These are phyloP conservation scores for Tricholoma furcatifolium DNA, from an alignment of 768 basidiomycete genomes.

Conservation along the genomic window DNA sequence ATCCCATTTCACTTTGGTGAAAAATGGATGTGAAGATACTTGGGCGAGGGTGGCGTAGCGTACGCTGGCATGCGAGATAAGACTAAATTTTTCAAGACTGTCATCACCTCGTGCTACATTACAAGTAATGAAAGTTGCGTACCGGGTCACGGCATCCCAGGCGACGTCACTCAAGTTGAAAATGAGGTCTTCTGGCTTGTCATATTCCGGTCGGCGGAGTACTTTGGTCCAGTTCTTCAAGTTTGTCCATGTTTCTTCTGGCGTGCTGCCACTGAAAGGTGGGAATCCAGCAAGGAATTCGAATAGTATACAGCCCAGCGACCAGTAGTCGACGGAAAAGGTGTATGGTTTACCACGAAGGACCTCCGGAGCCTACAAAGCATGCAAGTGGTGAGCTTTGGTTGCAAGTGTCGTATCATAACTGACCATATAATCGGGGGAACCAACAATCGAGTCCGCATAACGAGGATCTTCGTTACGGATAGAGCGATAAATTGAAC, in stretches of 20 bases:
- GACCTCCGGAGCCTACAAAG: conserved; percentile 72
- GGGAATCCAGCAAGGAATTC: conserved; percentile 97
- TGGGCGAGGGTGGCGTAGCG: conserved; percentile 76
- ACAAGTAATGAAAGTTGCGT: conserved; percentile 13
- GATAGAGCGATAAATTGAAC: conserved; percentile 92
- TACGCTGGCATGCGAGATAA: conserved; percentile 84
- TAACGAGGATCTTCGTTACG: conserved; percentile 89
- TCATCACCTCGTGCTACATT: neutral
- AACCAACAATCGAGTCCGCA: conserved; percentile 97
- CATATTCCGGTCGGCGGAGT: conserved; percentile 90
- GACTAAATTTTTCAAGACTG: conserved; percentile 34
- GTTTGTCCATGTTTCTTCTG: conserved; percentile 99
- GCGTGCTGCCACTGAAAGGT: conserved; percentile 92
- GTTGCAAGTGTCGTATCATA: neutral
- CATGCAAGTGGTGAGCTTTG: neutral
- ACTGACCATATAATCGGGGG: conserved; percentile 93
- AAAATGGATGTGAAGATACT: conserved; percentile 81
- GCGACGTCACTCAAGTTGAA: conserved; percentile 93
- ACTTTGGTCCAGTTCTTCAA: conserved; percentile 97
- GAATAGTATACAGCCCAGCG: conserved; percentile 95
- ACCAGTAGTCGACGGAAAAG: conserved; percentile 98
- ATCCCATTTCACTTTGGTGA: conserved; percentile 72
- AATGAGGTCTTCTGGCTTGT: conserved; percentile 92
- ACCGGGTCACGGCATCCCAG: conserved; percentile 94
- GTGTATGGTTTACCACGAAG: conserved; percentile 93